Evolutionary conservation across 2,329 filamentous ascomycete genomes (phyloP).

Genomic region (Xylariaceae sp.): DNA sequence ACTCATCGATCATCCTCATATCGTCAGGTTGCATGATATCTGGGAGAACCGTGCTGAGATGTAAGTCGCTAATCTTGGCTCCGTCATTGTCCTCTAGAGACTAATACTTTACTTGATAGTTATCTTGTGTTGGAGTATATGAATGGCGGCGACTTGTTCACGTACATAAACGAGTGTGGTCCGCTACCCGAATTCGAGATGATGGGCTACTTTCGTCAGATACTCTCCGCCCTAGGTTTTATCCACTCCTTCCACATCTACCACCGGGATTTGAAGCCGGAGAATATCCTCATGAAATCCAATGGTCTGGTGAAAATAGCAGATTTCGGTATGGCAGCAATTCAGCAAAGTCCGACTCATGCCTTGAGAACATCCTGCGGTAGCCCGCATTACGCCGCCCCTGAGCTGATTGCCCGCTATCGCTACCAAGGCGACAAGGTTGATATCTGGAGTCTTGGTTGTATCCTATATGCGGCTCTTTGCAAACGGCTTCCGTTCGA

Average conservation of each 20-base stretch:
- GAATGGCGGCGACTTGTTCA: slow-evolving; percentile 72
- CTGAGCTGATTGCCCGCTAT: slow-evolving; percentile 69
- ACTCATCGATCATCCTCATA: slow-evolving; percentile 88
- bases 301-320: slow-evolving; percentile 82
- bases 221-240: slow-evolving; percentile 86
- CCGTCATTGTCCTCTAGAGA: slow-evolving; percentile 18
- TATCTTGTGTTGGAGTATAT: slow-evolving; percentile 95
- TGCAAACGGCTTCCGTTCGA: slow-evolving; percentile 81
- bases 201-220: slow-evolving; percentile 83
- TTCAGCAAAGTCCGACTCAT: slow-evolving; percentile 73
- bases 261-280: slow-evolving; percentile 92
- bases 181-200: slow-evolving; percentile 74
- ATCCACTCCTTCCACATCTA: slow-evolving; percentile 94
- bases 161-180: slow-evolving; percentile 71
- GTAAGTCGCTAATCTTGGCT: slow-evolving; percentile 46
- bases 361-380: slow-evolving; percentile 86
- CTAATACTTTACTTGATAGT: slow-evolving; percentile 41
- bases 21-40: slow-evolving; percentile 90
- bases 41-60: slow-evolving; percentile 97
- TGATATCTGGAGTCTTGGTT: slow-evolving; percentile 91
- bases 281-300: slow-evolving; percentile 84
- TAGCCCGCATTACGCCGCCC: slow-evolving; percentile 93
- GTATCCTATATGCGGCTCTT: slow-evolving; percentile 83
- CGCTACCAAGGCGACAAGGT: slow-evolving; percentile 76
- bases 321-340: slow-evolving; percentile 95